Conservation (phyloP, 2,329 filamentous ascomycete species). For the Botrytis paeoniae region DNA sequence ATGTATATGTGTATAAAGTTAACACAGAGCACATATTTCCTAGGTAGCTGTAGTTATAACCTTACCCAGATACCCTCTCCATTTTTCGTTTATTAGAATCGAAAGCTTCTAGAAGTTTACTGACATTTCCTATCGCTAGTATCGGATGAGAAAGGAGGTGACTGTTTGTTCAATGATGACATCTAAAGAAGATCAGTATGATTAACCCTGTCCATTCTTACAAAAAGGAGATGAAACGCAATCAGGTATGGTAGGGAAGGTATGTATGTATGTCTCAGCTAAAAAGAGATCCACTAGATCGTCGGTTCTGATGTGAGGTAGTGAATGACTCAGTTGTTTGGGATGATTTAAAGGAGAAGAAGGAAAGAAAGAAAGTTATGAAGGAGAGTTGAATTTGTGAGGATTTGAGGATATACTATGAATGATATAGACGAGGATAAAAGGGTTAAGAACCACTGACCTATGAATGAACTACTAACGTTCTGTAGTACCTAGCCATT, state of each 20-base stretch:
- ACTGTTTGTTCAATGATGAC: not conserved
- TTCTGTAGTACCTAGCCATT: no score
- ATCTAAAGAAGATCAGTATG: not conserved
- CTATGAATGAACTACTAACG: no score
- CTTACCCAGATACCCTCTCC: not conserved
- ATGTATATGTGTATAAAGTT: no score
- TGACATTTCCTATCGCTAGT: not conserved
- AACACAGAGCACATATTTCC: no score
- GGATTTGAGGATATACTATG: not conserved
- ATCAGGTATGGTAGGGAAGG: not conserved
- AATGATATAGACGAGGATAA: no score
- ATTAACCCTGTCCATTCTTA: not conserved
- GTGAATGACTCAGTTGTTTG: not conserved
- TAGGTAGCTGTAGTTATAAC: not conserved
- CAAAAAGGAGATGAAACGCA: slow-evolving; percentile 4
- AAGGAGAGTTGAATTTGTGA: not conserved
- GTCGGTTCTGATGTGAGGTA: no score
- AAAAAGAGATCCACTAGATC: not conserved
- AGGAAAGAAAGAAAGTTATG: not conserved
- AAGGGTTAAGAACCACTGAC: not conserved
- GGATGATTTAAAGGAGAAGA: no score
- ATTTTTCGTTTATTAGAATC: not conserved
- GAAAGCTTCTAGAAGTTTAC: not conserved
- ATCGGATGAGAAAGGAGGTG: slow-evolving; percentile 3
- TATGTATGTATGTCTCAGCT: not conserved